Conservation (phyloP, 192 early-diverging fungal genomes). For the Cetraspora pellucida region DNA sequence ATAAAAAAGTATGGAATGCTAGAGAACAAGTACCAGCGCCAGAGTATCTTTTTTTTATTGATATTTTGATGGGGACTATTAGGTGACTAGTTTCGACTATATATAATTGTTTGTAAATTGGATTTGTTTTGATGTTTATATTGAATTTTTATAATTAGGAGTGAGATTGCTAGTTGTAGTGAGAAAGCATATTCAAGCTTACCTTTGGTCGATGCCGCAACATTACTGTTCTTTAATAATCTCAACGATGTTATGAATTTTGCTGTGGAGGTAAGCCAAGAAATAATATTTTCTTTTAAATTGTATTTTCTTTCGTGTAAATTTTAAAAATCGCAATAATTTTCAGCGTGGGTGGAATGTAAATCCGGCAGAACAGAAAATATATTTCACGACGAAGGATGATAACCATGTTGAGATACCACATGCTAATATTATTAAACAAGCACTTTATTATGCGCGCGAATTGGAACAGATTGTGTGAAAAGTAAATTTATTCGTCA, state of each 20-base stretch:
- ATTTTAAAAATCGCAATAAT: background rate
- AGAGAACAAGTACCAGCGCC: constrained; percentile 85
- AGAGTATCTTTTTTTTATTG: constrained; percentile 93
- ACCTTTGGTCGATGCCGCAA: constrained; percentile 86
- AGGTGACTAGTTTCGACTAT: constrained; percentile 53
- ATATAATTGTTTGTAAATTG: background rate
- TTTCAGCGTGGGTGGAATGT: constrained; percentile 78
- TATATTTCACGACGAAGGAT: constrained; percentile 75
- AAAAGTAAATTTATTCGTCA: too few species aligned
- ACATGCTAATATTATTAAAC: constrained; percentile 79
- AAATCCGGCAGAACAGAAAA: constrained; percentile 75
- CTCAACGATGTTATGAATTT: constrained; percentile 83
- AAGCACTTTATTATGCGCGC: constrained; percentile 85
- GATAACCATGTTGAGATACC: constrained; percentile 73
- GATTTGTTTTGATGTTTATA: background rate
- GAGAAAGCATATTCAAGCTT: constrained; percentile 91
- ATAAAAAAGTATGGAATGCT: constrained; percentile 95
- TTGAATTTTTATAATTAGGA: constrained; percentile 54
- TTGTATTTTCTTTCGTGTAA: too few species aligned
- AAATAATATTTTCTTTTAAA: background rate
- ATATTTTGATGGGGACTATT: constrained; percentile 92
- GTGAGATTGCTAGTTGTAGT: constrained; percentile 93
- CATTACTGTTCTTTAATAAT: constrained; percentile 85
- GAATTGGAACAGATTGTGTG: constrained; percentile 98
- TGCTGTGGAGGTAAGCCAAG: constrained; percentile 69